These are phyloP conservation scores for Boletus eberwhitei DNA, from an alignment of 768 basidiomycete genomes.

Conservation along the genomic window DNA sequence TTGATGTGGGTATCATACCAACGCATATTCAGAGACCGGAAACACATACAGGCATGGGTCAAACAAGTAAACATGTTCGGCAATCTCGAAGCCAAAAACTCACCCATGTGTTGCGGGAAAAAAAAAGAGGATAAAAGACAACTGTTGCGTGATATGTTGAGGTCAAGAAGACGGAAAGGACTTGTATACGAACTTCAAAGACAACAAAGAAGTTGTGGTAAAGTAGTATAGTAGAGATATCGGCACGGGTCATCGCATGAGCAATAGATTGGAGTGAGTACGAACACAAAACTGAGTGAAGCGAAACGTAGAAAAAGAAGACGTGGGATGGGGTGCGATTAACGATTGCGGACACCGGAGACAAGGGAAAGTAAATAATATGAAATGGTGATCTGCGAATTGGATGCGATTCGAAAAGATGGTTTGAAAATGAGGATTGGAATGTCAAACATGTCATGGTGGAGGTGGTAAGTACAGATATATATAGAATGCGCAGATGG, in stretches of 20 bases:
- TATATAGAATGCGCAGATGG: slow-evolving; percentile 40
- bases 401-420: slow-evolving; percentile 30
- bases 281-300: slow-evolving; percentile 16
- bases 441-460: slow-evolving; percentile 35
- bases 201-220: slow-evolving; percentile 21
- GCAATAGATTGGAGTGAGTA: slow-evolving; percentile 27
- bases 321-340: slow-evolving; percentile 28
- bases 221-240: slow-evolving; percentile 35
- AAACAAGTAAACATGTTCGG: neutral
- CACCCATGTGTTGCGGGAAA: neutral
- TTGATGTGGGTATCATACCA: slow-evolving; percentile 15
- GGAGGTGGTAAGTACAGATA: slow-evolving; percentile 37
- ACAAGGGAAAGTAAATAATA: slow-evolving; percentile 27
- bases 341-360: slow-evolving; percentile 25
- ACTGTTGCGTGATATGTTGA: slow-evolving; percentile 11
- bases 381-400: slow-evolving; percentile 26
- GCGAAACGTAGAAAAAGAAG: slow-evolving; percentile 13
- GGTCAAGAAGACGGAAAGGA: neutral
- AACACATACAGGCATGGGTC: slow-evolving; percentile 13
- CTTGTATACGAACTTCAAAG: slow-evolving; percentile 20
- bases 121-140: neutral
- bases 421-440: slow-evolving; percentile 27
- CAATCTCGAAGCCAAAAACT: slow-evolving; percentile 1
- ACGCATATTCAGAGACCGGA: slow-evolving; percentile 17
- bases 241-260: slow-evolving; percentile 27